phyloP scores from a whole-genome alignment of 2,329 filamentous ascomycete species.

The Teratosphaeria nubilosa region DNA sequence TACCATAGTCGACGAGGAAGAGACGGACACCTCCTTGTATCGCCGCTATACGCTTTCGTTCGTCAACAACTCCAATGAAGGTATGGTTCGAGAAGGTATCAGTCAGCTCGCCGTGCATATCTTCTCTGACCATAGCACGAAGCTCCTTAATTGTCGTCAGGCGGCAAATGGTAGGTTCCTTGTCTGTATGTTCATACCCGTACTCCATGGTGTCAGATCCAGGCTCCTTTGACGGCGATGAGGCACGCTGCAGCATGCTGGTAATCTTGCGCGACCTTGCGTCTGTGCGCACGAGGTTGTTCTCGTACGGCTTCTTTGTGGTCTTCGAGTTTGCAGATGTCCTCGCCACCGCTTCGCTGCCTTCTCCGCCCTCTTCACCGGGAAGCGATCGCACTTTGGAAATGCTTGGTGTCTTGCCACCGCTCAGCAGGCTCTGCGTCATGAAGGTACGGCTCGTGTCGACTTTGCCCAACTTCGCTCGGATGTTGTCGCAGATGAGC shows the following conservation, averaged over 20 bases:
- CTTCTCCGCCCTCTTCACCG: constrained; percentile 19
- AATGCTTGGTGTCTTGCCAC: constrained; percentile 40
- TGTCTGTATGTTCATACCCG: constrained; percentile 63
- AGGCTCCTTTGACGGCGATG: constrained; percentile 24
- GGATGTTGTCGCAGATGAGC: constrained; percentile 69
- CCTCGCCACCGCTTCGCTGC: constrained; percentile 17
- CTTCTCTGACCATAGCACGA: constrained; percentile 66
- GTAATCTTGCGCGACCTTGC: constrained; percentile 87
- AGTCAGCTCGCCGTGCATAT: constrained; percentile 75
- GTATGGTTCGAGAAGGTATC: constrained; percentile 81
- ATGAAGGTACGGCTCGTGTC: constrained; percentile 91
- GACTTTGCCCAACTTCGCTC: constrained; percentile 68
- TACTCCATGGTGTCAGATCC: constrained; percentile 36
- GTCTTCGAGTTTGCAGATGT: constrained; percentile 3
- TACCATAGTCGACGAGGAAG: constrained; percentile 86
- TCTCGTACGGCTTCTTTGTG: constrained; percentile 58
- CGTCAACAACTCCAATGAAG: constrained; percentile 88
- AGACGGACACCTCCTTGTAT: constrained; percentile 89
- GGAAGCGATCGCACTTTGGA: constrained; percentile 29
- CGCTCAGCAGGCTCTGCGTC: constrained; percentile 81
- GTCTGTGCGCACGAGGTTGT: constrained; percentile 85
- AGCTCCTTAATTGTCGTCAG: constrained; percentile 80
- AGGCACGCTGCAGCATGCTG: constrained; percentile 61
- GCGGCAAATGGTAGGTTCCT: constrained; percentile 58
- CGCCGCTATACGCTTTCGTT: constrained; percentile 74